phyloP scores from a whole-genome alignment of 1,284 basidiomycete genomes.

The Phaffia rhodozyma region DNA sequence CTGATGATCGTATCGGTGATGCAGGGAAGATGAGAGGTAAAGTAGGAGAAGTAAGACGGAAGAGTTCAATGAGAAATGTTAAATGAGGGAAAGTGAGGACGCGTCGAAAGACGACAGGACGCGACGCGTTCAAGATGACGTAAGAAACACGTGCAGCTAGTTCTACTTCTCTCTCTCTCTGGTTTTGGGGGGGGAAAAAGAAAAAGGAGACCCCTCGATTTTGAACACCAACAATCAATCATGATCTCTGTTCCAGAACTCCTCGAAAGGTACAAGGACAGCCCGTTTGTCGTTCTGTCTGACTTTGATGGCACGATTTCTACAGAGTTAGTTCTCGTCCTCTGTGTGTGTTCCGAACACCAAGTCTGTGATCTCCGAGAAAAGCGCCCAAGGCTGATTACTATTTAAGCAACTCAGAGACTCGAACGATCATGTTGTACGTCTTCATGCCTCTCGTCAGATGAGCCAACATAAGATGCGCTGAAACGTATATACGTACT shows the following conservation, averaged over 20 bases:
- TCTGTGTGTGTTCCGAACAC: neutral
- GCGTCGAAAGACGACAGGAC: no score
- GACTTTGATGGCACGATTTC: conserved; percentile 17
- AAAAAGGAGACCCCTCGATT: no score
- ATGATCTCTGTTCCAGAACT: conserved; percentile 11
- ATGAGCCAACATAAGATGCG: neutral
- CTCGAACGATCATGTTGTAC: neutral
- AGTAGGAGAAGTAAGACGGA: no score
- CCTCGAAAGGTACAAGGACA: conserved; percentile 12
- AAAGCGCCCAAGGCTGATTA: neutral
- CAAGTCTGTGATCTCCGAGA: neutral
- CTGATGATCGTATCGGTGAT: no score
- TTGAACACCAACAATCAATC: conserved; percentile 1
- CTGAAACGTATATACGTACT: neutral
- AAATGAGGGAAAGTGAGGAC: no score
- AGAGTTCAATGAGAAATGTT: no score
- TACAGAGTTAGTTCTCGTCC: neutral
- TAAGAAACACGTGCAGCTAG: no score
- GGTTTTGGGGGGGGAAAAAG: no score
- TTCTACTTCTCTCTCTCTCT: conserved; percentile 12
- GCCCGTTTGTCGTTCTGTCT: conserved; percentile 12
- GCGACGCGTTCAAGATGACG: no score
- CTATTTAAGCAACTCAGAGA: neutral
- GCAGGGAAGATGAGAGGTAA: no score
- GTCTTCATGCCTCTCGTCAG: neutral